Base-by-base conservation (phyloP, 179 eudicot genomes). In the Kewa caespitosa region DNA sequence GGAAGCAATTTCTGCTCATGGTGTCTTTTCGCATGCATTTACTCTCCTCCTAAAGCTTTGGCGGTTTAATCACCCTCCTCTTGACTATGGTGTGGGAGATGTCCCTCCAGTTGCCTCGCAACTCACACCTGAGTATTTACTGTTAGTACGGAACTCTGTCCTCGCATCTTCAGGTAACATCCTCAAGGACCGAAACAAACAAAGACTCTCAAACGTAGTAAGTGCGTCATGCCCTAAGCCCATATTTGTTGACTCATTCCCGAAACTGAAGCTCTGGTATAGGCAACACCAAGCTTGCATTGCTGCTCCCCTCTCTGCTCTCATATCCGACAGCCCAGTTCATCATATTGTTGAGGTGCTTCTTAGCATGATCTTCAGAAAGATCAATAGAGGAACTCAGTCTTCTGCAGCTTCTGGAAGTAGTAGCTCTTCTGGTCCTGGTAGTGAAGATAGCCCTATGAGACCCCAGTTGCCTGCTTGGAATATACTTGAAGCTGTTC, bases 401-500 rank as follows among this genome's bases (percentile, higher is more conserved):
- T 76, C 90, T 79, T 75, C 87, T 74, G 85, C 83, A 42, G 66
- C 89, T 67, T 89, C 97, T 72, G 99, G 97, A 76, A 91, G 97
- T 84, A 93, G 99, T 83, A 85, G 83, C 69, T 90, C 98, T 13
- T 88, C 96, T 33, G 97, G 91, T 28, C 85, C 86, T 22, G 90
- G 82, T 73, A 86, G 82, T 73, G 98, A 96, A 75, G 97, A 91
- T 72, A 78, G 86, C 48, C 69, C 76, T 80, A 32, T 80, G 15
- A 85, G 91, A 82, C 98, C 98, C 15, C 88, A 82, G 70, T 84
- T 96, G 72, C 92, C 98, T 64, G 99, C 99, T 82, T 96, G 99
- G 99, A 98, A 90, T 78, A 85, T 96, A 41, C 90, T 96, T 66
- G 99, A 96, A 86, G 99, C 98, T 55, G 98, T 96, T 77, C 99